These are phyloP conservation scores for Yarrowia phangngaensis DNA, from an alignment of 805 yeast species.

Conservation along the genomic window DNA sequence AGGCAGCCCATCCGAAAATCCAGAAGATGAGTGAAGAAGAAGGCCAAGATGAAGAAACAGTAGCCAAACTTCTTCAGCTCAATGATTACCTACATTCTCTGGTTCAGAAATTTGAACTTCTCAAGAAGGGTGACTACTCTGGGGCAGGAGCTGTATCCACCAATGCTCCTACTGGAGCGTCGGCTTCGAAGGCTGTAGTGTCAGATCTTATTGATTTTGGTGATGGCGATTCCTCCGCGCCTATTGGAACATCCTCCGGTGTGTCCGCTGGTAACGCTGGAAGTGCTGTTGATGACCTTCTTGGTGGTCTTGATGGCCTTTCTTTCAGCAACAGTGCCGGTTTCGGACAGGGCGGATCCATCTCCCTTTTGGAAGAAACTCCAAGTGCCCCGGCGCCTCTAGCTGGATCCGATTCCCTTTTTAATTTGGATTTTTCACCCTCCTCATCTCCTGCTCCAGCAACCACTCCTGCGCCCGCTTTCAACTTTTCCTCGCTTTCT, in stretches of 20 bases:
- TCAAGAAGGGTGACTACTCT: slow-evolving; percentile 59
- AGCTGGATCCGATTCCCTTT: slow-evolving; percentile 29
- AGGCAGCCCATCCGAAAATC: slow-evolving; percentile 80
- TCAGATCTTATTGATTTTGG: slow-evolving; percentile 67
- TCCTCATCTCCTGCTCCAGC: slow-evolving; percentile 28
- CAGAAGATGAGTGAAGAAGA: slow-evolving; percentile 79
- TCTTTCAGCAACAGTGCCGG: slow-evolving; percentile 49
- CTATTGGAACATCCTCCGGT: slow-evolving; percentile 37
- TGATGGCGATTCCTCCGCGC: slow-evolving; percentile 43
- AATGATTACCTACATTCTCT: slow-evolving; percentile 73
- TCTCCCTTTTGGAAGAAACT: slow-evolving; percentile 42
- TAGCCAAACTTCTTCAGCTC: slow-evolving; percentile 59
- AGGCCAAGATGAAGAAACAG: slow-evolving; percentile 58
- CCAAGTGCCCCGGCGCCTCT: slow-evolving; percentile 36
- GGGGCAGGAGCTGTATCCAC: slow-evolving; percentile 48
- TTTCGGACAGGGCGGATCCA: slow-evolving; percentile 55
- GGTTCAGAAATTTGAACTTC: slow-evolving; percentile 59
- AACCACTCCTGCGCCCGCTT: slow-evolving; percentile 29
- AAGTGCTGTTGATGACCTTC: slow-evolving; percentile 58
- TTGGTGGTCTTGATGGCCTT: slow-evolving; percentile 69
- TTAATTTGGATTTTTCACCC: slow-evolving; percentile 29
- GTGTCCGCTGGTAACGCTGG: slow-evolving; percentile 31
- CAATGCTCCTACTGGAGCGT: slow-evolving; percentile 42
- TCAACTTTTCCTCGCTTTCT: slow-evolving; percentile 22
- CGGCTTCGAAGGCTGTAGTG: slow-evolving; percentile 19